phyloP scores from a whole-genome alignment of 768 basidiomycete genomes.

The Piloderma croceum region DNA sequence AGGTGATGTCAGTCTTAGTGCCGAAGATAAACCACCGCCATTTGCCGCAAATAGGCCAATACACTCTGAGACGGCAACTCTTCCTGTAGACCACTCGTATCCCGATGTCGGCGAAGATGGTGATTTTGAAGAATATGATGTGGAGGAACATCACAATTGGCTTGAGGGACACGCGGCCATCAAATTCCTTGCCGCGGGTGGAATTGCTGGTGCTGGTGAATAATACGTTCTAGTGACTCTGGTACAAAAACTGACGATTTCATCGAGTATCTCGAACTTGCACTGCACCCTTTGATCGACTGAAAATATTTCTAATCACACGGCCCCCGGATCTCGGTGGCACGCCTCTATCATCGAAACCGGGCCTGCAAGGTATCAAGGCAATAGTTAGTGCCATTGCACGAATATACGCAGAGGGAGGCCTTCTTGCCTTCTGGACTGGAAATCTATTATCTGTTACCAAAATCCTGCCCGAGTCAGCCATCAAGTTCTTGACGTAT shows the following conservation, averaged over 20 bases:
- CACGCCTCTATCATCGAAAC: conserved; percentile 36
- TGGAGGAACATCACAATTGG: conserved; percentile 55
- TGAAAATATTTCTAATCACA: conserved; percentile 96
- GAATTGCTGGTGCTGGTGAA: conserved; percentile 89
- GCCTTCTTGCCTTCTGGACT: conserved; percentile 93
- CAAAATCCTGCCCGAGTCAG: conserved; percentile 97
- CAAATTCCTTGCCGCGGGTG: conserved; percentile 90
- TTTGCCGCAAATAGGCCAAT: conserved; percentile 11
- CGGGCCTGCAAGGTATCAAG: conserved; percentile 48
- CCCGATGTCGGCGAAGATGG: conserved; percentile 32
- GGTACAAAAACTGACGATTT: conserved; percentile 8
- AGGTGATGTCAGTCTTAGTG: conserved; percentile 78
- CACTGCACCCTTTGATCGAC: conserved; percentile 94
- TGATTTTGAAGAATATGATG: conserved; percentile 35
- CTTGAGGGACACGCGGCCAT: conserved; percentile 69
- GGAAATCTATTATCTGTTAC: conserved; percentile 90
- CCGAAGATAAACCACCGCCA: conserved; percentile 61
- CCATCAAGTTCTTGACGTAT: conserved; percentile 96
- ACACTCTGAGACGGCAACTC: conserved; percentile 6
- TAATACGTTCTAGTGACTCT: conserved; percentile 3
- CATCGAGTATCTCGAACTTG: conserved; percentile 84
- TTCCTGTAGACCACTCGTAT: neutral
- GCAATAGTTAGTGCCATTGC: conserved; percentile 67
- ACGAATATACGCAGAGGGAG: conserved; percentile 86
- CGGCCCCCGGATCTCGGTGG: conserved; percentile 70